A percentile compares a stretch with the other conserved stretches of the same genome.
Evolutionary conservation across 192 early-diverging fungal species (phyloP).

Genomic region (Geosiphon pyriformis): DNA sequence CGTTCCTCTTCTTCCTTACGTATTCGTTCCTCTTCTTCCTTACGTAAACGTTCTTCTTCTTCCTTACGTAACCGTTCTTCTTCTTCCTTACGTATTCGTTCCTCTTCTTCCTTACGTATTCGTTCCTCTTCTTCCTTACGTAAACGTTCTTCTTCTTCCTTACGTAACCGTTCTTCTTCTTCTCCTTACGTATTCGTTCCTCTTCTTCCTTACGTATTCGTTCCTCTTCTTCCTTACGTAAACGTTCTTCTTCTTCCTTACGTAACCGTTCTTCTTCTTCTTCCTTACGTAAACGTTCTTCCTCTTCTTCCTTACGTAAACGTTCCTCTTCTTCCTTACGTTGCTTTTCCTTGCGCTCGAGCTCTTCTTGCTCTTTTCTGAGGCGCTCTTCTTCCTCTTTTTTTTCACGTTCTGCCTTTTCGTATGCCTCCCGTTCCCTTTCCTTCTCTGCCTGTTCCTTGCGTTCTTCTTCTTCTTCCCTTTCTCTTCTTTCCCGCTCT

Average conservation of each 20-base stretch:
- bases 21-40: conserved; percentile 7
- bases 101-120: conserved; percentile 29
- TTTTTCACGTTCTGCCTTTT: conserved; percentile 32
- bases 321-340: conserved; percentile 31
- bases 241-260: conserved; percentile 21
- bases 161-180: conserved; percentile 20
- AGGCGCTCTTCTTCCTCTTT: conserved; percentile 30
- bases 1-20: conserved; percentile 22
- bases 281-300: conserved; percentile 18
- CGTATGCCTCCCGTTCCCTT: conserved; percentile 33
- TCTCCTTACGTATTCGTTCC: conserved; percentile 24
- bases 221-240: conserved; percentile 28
- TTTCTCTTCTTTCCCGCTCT: conserved; percentile 34
- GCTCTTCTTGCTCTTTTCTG: conserved; percentile 28
- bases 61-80: conserved; percentile 20
- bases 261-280: conserved; percentile 14
- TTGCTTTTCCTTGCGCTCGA: conserved; percentile 27
- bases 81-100: not conserved
- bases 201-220: conserved; percentile 31
- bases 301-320: conserved; percentile 32
- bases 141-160: conserved; percentile 23
- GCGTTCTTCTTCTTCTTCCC: conserved; percentile 27
- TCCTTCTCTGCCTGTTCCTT: conserved; percentile 9
- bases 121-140: conserved; percentile 33
- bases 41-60: conserved; percentile 12